phyloP scores from a whole-genome alignment of 2,329 filamentous ascomycete genomes.

The Claviceps quebecensis region DNA sequence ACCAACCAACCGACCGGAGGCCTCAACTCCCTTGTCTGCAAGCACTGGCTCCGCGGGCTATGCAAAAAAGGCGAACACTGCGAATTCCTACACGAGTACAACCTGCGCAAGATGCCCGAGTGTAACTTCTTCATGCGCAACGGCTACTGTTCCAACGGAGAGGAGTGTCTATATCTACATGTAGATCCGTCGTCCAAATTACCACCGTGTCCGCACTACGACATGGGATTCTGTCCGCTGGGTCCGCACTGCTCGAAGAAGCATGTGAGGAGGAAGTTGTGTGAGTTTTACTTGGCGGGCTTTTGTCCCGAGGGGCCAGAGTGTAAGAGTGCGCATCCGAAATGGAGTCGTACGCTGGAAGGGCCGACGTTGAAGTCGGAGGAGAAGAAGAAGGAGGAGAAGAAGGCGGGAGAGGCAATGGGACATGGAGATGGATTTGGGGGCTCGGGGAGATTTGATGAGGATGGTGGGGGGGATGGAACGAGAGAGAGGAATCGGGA shows the following conservation, averaged over 20 bases:
- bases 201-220: constrained; percentile 79
- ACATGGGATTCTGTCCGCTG: constrained; percentile 84
- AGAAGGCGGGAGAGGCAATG: constrained; percentile 17
- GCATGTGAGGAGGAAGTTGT: constrained; percentile 71
- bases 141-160: constrained; percentile 89
- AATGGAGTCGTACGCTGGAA: constrained; percentile 64
- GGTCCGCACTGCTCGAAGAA: constrained; percentile 79
- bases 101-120: constrained; percentile 94
- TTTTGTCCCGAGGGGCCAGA: constrained; percentile 75
- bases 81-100: constrained; percentile 98
- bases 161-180: constrained; percentile 89
- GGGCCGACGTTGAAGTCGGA: constrained; percentile 58
- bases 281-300: constrained; percentile 75
- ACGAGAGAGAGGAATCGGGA: constrained; percentile 9
- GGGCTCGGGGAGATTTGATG: constrained; percentile 16
- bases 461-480: constrained; percentile 9
- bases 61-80: constrained; percentile 96
- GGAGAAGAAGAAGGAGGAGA: constrained; percentile 43
- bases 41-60: constrained; percentile 92
- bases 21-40: constrained; percentile 82
- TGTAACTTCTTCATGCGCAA: constrained; percentile 93
- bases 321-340: constrained; percentile 73
- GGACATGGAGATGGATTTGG: constrained; percentile 13
- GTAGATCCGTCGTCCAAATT: constrained; percentile 70
- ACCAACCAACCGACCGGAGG: constrained; percentile 26